Base-by-base conservation (phyloP, 1,139 yeast genomes). In the Debaryomyces nepalensis region DNA sequence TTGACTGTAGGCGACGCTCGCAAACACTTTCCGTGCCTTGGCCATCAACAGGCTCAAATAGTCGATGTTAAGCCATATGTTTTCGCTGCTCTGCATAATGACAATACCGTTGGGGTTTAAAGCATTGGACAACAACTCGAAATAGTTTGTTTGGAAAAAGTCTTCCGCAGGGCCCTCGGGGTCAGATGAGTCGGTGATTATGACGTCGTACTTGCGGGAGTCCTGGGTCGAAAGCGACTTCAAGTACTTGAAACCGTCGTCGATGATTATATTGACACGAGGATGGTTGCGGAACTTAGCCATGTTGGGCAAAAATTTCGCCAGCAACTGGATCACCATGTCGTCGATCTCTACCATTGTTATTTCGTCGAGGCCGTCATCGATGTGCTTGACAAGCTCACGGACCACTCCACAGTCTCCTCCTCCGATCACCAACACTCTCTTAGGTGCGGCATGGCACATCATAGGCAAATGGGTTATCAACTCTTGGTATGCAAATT, bases 81-180 rank as follows among this genome's bases (percentile, higher is more conserved):
- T 89, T 65, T 93, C 99, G 41, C 91, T 81, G 33, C 90, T 90
- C 66, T 91, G 97, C 77, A 93, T 89, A 41, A 95, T 87, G 43
- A 91, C 88, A 31, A 90, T 82, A 22, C 97, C 95, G 51, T 84
- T 75, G 22, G 74, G 76, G 29, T 81, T 77, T 45, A 91, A 75
- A 2, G 96, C 89, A 47, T 80, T 79, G 48, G 72, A 61, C 43
- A 93, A 70, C 40, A 93, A 73, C 58, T 80, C 74, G 66, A 91
- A 93, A 70, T 91, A 93, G 47, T 81, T 82, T 52, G 79, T 77
- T 66, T 90, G 91, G 74, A 93, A 93, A 52, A 93, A 86, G 36
- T 89, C 88, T 57, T 84, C 96, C 3, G 99, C 99, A 7, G 99
- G 99, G 1, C 99, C 99, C 58, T 93, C 98, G 2, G 98, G 98